Base-by-base conservation (phyloP, 2,329 filamentous ascomycete genomes). In the Talaromyces sp. region DNA sequence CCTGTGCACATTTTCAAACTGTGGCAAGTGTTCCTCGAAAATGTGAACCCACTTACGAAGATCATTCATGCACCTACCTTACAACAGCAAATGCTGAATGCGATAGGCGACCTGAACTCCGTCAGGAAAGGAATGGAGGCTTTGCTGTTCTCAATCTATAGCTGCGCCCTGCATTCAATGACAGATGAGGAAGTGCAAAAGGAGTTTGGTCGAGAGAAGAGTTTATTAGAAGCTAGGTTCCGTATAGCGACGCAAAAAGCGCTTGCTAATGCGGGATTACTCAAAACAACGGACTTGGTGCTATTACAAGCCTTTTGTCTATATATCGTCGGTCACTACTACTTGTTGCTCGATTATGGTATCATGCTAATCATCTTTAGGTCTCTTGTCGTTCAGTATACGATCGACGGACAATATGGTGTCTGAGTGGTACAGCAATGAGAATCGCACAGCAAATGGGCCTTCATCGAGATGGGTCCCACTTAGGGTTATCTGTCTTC, bases 221-320 rank as follows among this genome's bases (percentile, higher is more conserved):
- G 76, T 7, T 68, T 76, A 1, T 71, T 84, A 7, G 75, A 88
- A 22, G 78, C 78, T 54, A 82, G 82, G 61, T 90, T 88, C 72
- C 84, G 87, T 11, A 87, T 88, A 70, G 87, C 83, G 1, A 76
- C 86, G 3, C 87, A 90, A 70, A 87, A 89, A 71, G 86, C 86
- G 1, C 77, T 90, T 49, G 84, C 87, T 3, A 81, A 85, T 58
- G 87, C 87, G 6, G 85, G 87, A 67, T 84, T 90, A 61, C 73
- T 90, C 1, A 86, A 83, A 64, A 87, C 85, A 9, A 84, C 87
- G 64, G 87, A 87, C 71, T 78, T 87, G 27, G 77, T 87, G 47
- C 82, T 89, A 10, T 75, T 90, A 17, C 87, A 90, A 73, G 85
- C 87, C 0, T 84, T 88, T 45, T 79, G 87, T 17, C 77, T 89